Percentiles rank a stretch among this genome's conserved stretches.
Evolutionary conservation across 768 basidiomycete genomes (phyloP).

Genomic region (Lactarius trivialis): DNA sequence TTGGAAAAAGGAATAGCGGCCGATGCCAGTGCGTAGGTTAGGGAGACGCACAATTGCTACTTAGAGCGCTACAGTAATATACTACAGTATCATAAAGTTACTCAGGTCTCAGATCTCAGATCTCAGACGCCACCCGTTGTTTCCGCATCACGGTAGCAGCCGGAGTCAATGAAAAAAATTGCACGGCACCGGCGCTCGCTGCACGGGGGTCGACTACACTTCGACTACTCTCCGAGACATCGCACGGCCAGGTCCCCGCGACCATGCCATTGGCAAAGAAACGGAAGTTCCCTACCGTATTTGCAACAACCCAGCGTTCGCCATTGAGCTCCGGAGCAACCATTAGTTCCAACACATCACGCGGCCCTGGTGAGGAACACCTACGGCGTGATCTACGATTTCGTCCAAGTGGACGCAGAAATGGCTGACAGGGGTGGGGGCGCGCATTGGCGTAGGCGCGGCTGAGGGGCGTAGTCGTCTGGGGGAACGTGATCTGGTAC

Average conservation of each 20-base stretch:
- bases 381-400: conserved; percentile 20
- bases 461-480: conserved; percentile 46
- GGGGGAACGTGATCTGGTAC: conserved; percentile 50
- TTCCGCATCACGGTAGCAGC: neutral
- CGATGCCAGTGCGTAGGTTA: too few species aligned
- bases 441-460: conserved; percentile 22
- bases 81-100: too few species aligned
- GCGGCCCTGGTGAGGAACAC: conserved; percentile 12
- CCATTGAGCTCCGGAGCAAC: conserved; percentile 8
- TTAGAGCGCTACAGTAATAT: too few species aligned
- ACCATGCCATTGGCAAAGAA: neutral
- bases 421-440: neutral
- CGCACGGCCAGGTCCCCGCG: neutral
- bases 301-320: conserved; percentile 40
- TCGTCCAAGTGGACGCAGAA: conserved; percentile 21
- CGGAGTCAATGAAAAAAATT: neutral
- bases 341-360: too few species aligned
- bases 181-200: neutral
- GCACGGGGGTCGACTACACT: neutral
- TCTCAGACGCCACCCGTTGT: neutral
- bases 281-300: neutral
- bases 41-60: too few species aligned
- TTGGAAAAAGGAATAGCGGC: too few species aligned
- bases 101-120: too few species aligned
- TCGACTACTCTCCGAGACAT: neutral